phyloP scores from a whole-genome alignment of 495 filamentous ascomycete species.

The Tetracladium setigerum region DNA sequence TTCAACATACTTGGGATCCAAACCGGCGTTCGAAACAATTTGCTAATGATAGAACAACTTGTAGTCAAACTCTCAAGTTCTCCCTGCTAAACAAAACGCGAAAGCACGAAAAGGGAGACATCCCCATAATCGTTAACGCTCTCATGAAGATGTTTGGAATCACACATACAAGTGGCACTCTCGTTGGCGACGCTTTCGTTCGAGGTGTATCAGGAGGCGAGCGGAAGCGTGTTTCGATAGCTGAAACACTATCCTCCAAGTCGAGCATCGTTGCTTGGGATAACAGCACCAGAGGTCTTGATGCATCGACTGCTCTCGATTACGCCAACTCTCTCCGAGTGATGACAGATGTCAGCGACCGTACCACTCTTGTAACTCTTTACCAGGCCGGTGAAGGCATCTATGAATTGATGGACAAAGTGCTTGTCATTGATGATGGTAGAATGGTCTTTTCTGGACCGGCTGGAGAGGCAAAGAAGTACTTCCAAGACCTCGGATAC shows the following conservation, averaged over 20 bases:
- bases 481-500: constrained; percentile 61
- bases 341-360: constrained; percentile 76
- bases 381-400: constrained; percentile 83
- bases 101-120: constrained; percentile 57
- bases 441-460: constrained; percentile 58
- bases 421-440: constrained; percentile 58
- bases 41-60: too few species aligned
- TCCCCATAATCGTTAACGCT: constrained; percentile 57
- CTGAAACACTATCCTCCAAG: constrained; percentile 60
- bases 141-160: constrained; percentile 66
- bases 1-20: too few species aligned
- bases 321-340: constrained; percentile 70
- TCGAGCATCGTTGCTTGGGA: constrained; percentile 54
- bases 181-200: constrained; percentile 51
- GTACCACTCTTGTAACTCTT: constrained; percentile 74
- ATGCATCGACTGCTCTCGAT: constrained; percentile 72
- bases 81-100: constrained; percentile 78
- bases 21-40: too few species aligned
- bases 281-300: constrained; percentile 75
- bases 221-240: constrained; percentile 64
- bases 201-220: constrained; percentile 67
- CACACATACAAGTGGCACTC: constrained; percentile 55
- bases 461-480: constrained; percentile 52
- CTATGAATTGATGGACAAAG: constrained; percentile 74
- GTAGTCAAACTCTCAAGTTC: constrained; percentile 58